Evolutionary conservation across 164 flowering plant species (phyloP), one percentile per base, ranked within the genome.

Genomic region (Aristolochia fimbriata): DNA sequence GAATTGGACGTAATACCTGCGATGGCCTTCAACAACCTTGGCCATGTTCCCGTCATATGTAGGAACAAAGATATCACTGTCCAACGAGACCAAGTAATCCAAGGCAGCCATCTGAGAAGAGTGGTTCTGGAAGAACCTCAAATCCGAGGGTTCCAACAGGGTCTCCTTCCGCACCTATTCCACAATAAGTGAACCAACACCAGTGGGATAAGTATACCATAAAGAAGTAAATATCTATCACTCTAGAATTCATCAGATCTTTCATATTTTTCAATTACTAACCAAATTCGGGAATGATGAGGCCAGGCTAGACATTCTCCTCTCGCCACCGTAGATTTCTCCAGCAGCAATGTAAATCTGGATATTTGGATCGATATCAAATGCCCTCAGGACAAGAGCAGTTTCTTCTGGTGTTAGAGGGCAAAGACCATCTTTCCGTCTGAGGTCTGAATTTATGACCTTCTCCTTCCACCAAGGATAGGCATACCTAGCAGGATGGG

Each of bases 11-110:
- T 12, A 21, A 43, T 74, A 92, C 98, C 98, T 89, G 64, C 98
- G 89, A 72, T 92, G 98, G 27, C 98, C 98, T 77, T 87, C 98
- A 62, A 92, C 98, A 63, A 92, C 96, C 78, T 83, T 91, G 25
- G 98, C 98, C 98, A 91, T 91, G 71, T 91, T 91, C 47, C 98
- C 98, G 68, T 87, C 96, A 71, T 91, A 91, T 19, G 98, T 88
- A 15, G 98, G 98, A 68, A 91, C 81, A 70, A 91, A 92, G 20
- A 92, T 84, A 70, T 89, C 96, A 71, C 96, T 92, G 76, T 89
- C 96, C 72, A 92, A 58, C 4, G 98, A 85, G 20, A 92, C 96
- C 57, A 92, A 79, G 77, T 89, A 92, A 80, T 92, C 98, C 62
- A 92, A 61, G 15, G 98, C 98, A 0, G 98, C 95, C 98, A 91